Evolutionary conservation across 1,139 yeast genomes (phyloP), one percentile per base, ranked within the genome.

Genomic region (Lodderomyces metapsilosis): DNA sequence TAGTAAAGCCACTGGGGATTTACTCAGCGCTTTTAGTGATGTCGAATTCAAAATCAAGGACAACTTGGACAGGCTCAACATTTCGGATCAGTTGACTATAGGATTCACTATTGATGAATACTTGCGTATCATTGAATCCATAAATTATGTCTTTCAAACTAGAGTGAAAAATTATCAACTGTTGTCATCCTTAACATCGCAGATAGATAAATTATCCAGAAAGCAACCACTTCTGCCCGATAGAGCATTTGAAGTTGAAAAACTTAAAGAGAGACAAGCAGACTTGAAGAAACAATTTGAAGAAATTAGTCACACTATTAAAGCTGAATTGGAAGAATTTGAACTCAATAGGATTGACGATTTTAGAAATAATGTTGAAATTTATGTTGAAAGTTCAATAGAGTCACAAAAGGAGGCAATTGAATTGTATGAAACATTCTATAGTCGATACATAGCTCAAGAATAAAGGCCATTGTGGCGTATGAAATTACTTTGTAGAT

Each of bases 401-500:
- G 98, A 92, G 63, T 77, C 92, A 13, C 98, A 92, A 61, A 94
- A 92, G 66, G 97, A 89, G 60, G 82, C 92, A 25, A 92, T 92
- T 52, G 98, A 92, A 62, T 64, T 88, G 24, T 92, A 97, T 95
- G 98, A 92, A 64, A 86, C 96, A 0, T 92, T 86, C 53, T 84
- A 37, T 33, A 36, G 38, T 36, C 32, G 38, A 17, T 27, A 36
- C 12, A 36, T 36, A n/a, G 9, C 12, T 28, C 4, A 25, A 16
- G n/a, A 25, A n/a, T 8, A 23, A 11, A 9, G 10, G 16, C 16
- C 15, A 25, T n/a, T n/a, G n/a, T n/a, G n/a, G n/a, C n/a, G n/a
- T n/a, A n/a, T n/a, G n/a, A n/a, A n/a, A n/a, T n/a, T n/a, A n/a
- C n/a, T n/a, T n/a, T n/a, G n/a, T n/a, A n/a, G n/a, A n/a, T n/a